Evolutionary conservation across 331 rosid genomes (phyloP).

Genomic region (Dryas integrifolia): DNA sequence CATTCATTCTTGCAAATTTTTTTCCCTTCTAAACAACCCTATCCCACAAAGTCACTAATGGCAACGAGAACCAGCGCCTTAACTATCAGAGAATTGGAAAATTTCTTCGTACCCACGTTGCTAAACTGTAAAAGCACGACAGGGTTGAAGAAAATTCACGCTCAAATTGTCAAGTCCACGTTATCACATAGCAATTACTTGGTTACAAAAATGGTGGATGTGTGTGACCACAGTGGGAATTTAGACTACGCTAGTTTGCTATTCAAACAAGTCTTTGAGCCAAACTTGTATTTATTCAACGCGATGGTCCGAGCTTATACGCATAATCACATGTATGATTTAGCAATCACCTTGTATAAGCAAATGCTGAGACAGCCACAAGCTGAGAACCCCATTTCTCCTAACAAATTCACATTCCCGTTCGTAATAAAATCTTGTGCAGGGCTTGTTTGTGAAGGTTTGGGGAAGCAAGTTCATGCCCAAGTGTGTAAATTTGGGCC

Average conservation of each 20-base stretch:
- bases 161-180: constrained; percentile 43
- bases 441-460: constrained; percentile 32
- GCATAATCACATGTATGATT: constrained; percentile 32
- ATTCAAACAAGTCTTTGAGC: constrained; percentile 47
- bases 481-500: constrained; percentile 55
- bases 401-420: constrained; percentile 63
- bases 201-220: constrained; percentile 64
- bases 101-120: constrained; percentile 47
- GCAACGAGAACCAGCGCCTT: constrained; percentile 19
- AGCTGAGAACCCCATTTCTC: constrained; percentile 26
- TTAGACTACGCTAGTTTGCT: constrained; percentile 44
- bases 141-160: constrained; percentile 54
- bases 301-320: constrained; percentile 58
- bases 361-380: constrained; percentile 43
- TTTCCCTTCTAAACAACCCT: neutral
- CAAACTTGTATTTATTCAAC: constrained; percentile 58
- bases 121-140: constrained; percentile 34
- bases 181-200: constrained; percentile 72
- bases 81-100: constrained; percentile 47
- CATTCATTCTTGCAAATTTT: constrained; percentile 26
- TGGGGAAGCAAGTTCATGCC: constrained; percentile 65
- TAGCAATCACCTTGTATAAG: constrained; percentile 43
- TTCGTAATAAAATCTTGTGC: constrained; percentile 62
- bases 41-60: constrained; percentile 17
- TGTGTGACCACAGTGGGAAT: constrained; percentile 45